phyloP scores from a whole-genome alignment of 1,284 basidiomycete species.

The Meripilus lineatus region DNA sequence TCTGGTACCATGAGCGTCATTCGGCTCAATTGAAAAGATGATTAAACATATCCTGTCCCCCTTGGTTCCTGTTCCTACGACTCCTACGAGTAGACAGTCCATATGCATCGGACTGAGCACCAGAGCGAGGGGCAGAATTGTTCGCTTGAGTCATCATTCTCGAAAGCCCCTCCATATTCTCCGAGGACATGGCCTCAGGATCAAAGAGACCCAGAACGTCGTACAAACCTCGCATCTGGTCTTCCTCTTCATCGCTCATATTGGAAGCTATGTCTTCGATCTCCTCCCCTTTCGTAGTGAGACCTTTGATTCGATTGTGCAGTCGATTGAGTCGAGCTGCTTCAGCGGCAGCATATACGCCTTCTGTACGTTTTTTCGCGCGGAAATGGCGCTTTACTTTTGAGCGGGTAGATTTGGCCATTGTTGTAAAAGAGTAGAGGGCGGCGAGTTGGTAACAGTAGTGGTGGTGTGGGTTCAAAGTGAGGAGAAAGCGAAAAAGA shows the following conservation, averaged over 20 bases:
- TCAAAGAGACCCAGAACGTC: conserved; percentile 52
- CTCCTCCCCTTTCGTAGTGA: conserved; percentile 38
- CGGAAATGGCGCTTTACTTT: conserved; percentile 86
- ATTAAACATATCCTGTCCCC: too few relatives aligned
- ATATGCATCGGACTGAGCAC: too few relatives aligned
- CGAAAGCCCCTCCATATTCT: conserved; percentile 33
- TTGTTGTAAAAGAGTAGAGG: conserved; percentile 26
- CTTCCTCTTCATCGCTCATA: conserved; percentile 16
- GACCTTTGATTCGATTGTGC: conserved; percentile 59
- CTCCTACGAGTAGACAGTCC: too few relatives aligned
- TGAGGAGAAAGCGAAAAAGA: neutral
- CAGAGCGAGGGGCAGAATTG: too few relatives aligned
- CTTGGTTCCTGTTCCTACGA: too few relatives aligned
- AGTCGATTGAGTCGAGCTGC: conserved; percentile 82
- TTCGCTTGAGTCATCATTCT: too few relatives aligned
- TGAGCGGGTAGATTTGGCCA: conserved; percentile 93
- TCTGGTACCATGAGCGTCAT: too few relatives aligned
- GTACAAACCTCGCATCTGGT: conserved; percentile 55
- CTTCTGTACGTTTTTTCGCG: conserved; percentile 78
- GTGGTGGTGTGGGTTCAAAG: neutral
- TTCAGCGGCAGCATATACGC: conserved; percentile 81
- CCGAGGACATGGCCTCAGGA: conserved; percentile 47
- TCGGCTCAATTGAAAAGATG: too few relatives aligned
- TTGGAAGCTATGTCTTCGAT: conserved; percentile 31
- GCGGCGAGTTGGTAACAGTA: conserved; percentile 2